Base-by-base conservation (phyloP, 306 rosid species). In the Sechiopsis laciniata region DNA sequence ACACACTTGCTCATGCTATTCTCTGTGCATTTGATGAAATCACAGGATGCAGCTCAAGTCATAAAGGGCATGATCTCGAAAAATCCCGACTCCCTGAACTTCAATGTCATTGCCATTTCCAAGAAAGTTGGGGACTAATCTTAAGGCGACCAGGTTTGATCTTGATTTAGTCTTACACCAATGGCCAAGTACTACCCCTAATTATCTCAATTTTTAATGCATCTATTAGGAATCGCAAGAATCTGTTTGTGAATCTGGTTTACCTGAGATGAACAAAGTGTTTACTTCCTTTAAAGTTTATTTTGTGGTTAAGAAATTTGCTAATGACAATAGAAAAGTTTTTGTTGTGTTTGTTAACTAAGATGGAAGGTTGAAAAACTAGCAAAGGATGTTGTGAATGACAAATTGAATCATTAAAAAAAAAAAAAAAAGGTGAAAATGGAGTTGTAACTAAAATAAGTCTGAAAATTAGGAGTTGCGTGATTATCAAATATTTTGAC, bases 41-140 rank as follows among this genome's bases (percentile, higher is more conserved):
- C 26, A 78, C 87, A 91, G 97, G 97, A 89, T 84, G 87, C 93
- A 37, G 93, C 96, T n/a, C 80, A 78, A 79, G 88, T 87, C 53
- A 87, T 91, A 64, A 80, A 79, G 75, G 80, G 85, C 78, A 70
- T 85, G 84, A 91, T 91, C 80, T 79, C 82, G 78, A 84, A 89
- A 66, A 91, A 89, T 79, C 97, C 93, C 0, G 84, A 82, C 52
- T 91, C 97, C 17, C 84, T 76, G 76, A 82, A 83, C 63, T 91
- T 89, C 83, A 91, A 91, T 73, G 91, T 91, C 77, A 91, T 89
- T 65, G 91, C 96, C 56, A 14, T 91, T 56, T 85, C 88, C 6
- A 91, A 89, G 87, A 91, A 86, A 79, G 50, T 74, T 0, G 69
- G 77, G 61, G 74, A 52, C 0, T 8, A 59, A 50, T 50, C 45